These are phyloP conservation scores for Lotmaria passim DNA, from an alignment of 208 protist genomes.

Conservation along the genomic window DNA sequence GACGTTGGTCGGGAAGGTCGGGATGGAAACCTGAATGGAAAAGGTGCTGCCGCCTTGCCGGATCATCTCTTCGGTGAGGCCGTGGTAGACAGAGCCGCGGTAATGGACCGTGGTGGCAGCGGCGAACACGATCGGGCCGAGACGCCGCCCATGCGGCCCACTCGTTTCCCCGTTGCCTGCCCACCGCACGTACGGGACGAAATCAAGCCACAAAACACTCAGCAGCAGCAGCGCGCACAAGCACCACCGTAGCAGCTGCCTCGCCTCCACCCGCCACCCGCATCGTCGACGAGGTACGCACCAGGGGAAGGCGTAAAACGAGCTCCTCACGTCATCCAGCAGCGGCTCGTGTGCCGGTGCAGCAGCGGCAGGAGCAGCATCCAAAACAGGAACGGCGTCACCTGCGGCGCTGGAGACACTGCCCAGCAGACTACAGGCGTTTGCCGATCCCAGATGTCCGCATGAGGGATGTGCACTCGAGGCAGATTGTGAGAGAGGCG, in stretches of 20 bases:
- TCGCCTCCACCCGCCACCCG: background rate
- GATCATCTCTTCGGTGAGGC: conserved; percentile 47
- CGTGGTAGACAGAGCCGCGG: conserved; percentile 68
- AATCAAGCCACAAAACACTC: conserved; percentile 10
- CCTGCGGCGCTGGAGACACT: too few species aligned
- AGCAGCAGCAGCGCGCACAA: conserved; percentile 5
- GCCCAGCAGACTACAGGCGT: too few species aligned
- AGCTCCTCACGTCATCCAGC: background rate
- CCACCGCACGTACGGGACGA: background rate
- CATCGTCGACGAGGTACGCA: background rate
- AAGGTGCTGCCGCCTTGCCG: conserved; percentile 59
- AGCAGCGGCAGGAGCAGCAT: background rate
- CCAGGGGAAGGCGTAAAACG: background rate
- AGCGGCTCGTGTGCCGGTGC: background rate
- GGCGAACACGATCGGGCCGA: conserved; percentile 22
- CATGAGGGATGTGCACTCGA: too few species aligned
- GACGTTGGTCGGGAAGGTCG: conserved; percentile 59
- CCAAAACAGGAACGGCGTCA: too few species aligned
- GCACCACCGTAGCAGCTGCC: conserved; percentile 1
- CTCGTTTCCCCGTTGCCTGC: background rate
- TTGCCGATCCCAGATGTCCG: too few species aligned
- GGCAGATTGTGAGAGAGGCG: too few species aligned
- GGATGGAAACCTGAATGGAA: conserved; percentile 53
- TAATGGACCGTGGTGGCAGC: conserved; percentile 56
- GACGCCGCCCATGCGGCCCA: background rate